These are phyloP conservation scores for Mariannaea elegans DNA, from an alignment of 2,329 filamentous ascomycete genomes.

Conservation along the genomic window DNA sequence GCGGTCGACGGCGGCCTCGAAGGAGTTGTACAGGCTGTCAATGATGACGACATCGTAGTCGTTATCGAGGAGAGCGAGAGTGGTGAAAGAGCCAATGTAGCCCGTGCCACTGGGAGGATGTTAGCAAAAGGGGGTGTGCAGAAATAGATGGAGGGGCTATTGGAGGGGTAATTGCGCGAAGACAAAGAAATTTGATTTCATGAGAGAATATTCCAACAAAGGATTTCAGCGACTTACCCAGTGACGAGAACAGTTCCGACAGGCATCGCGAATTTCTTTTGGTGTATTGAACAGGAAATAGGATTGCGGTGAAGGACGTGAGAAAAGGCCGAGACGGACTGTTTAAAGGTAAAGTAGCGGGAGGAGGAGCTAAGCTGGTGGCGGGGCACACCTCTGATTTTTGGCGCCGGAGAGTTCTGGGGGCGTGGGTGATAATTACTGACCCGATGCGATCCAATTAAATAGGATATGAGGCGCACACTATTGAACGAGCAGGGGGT, in stretches of 20 bases:
- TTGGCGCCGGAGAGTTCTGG: not conserved
- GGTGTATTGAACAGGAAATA: slow-evolving; percentile 2
- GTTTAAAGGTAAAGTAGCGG: slow-evolving; percentile 9
- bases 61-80: slow-evolving; percentile 89
- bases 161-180: slow-evolving; percentile 20
- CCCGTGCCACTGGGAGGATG: slow-evolving; percentile 80
- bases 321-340: slow-evolving; percentile 12
- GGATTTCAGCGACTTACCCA: slow-evolving; percentile 66
- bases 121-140: slow-evolving; percentile 32
- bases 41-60: slow-evolving; percentile 97
- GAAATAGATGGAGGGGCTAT: not conserved
- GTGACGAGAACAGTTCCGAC: slow-evolving; percentile 90
- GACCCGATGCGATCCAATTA: slow-evolving; percentile 7
- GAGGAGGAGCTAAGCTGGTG: slow-evolving; percentile 5
- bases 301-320: slow-evolving; percentile 31
- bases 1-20: slow-evolving; percentile 87
- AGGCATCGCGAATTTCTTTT: slow-evolving; percentile 66
- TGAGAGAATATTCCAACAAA: slow-evolving; percentile 26
- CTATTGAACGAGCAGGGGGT: not conserved
- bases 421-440: too few species aligned
- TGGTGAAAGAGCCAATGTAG: slow-evolving; percentile 98
- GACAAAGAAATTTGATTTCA: slow-evolving; percentile 1
- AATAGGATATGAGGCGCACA: slow-evolving; percentile 8
- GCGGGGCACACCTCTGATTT: slow-evolving; percentile 1
- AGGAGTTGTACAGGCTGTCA: slow-evolving; percentile 98